Evolutionary conservation across 1,284 basidiomycete genomes (phyloP), one percentile per base, ranked within the genome.

Genomic region (Xerocomus amazonicus): DNA sequence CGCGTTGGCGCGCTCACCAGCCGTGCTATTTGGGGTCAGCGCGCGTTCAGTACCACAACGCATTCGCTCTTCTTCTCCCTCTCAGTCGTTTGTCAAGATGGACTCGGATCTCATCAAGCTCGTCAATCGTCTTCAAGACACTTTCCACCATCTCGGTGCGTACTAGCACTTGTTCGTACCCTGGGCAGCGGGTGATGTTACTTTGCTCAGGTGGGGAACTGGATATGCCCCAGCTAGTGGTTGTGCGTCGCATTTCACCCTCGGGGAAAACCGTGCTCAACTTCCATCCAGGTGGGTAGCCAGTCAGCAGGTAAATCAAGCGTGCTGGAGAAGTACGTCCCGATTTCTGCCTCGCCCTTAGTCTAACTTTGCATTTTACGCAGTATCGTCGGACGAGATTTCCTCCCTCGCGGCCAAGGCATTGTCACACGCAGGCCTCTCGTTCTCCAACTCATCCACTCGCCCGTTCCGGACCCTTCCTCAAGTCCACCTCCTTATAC

Each of bases 341-440:
- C 13, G 9, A 31, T 14, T 13, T 45, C 47, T 52, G 54, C 47
- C 50, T 54, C 46, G 28, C 13, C 23, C 19, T n/a, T 50, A 33
- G 6, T 7, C 13, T 13, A 26, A 29, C 55, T 23, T 62, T 32
- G n/a, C n/a, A 9, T 23, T 34, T 10, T 12, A 9, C 27, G 36
- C 43, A 94, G 90, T 42, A 96, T 97, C 60, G 95, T 98, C 53
- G 94, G 93, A 44, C 80, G 87, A 56, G 96, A 98, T 73, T 99
- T 99, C 68, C 83, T 99, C 43, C 96, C 96, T 17, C 86, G 96
- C 43, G 91, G 91, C 14, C 81, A 83, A 64, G 95, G 95, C 45
- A 99, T 99, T 58, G 94, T 99, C 45, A 99, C 96, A 26, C 84
- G 96, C 48, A 80, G 96, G 55, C 96, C 96, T 2, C 86, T 99